phyloP scores from a whole-genome alignment of 257 asterid species.

The Gentiana macrophylla region DNA sequence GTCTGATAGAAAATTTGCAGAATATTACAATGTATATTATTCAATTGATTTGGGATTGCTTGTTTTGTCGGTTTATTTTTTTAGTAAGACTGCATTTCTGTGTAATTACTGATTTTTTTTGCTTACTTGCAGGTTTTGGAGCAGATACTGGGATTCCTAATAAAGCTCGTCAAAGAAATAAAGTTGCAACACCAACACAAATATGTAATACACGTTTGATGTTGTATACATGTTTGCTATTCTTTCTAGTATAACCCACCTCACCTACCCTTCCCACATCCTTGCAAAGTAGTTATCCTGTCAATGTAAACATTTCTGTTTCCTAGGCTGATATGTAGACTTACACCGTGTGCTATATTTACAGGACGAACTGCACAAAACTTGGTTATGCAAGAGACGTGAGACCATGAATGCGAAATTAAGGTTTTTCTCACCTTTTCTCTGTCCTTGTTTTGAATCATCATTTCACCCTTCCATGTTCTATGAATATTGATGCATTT shows the following conservation, averaged over 20 bases:
- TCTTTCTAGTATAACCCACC: too few relatives aligned
- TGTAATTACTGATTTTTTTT: constrained; percentile 19
- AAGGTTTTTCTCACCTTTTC: constrained; percentile 43
- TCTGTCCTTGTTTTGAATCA: constrained; percentile 8
- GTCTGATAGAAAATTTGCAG: constrained; percentile 92
- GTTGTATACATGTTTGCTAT: too few relatives aligned
- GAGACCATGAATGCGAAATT: constrained; percentile 98
- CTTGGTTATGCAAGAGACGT: constrained; percentile 96
- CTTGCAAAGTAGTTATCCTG: too few relatives aligned
- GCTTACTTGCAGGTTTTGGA: constrained; percentile 62
- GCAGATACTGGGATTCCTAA: constrained; percentile 97
- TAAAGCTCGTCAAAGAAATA: constrained; percentile 94
- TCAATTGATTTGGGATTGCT: constrained; percentile 4
- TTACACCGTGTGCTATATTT: constrained; percentile 13
- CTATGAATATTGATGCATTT: too few relatives aligned
- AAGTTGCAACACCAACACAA: constrained; percentile 92
- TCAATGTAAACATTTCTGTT: not conserved
- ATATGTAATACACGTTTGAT: constrained; percentile 38
- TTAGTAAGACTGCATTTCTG: constrained; percentile 5
- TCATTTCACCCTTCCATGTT: not conserved
- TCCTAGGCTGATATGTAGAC: not conserved
- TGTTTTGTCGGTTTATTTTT: constrained; percentile 7
- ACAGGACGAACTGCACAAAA: constrained; percentile 90
- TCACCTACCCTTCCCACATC: too few relatives aligned
- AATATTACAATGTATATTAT: constrained; percentile 64